These are phyloP conservation scores for Quercus gilva DNA, from an alignment of 306 rosid species.

Conservation along the genomic window DNA sequence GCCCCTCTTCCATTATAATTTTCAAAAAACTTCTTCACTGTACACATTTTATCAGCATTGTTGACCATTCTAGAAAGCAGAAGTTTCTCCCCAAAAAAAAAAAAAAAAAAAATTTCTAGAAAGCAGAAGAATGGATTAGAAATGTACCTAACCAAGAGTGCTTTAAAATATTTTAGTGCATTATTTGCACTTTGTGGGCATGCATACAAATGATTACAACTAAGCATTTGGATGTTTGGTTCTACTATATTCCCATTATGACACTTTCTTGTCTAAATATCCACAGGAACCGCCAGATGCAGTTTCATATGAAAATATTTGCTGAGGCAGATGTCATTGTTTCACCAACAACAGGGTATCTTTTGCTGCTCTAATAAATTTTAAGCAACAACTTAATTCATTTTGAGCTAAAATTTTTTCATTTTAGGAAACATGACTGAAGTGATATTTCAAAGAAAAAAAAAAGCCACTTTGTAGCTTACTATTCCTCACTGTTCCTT, in stretches of 20 bases:
- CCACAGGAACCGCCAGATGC: conserved; percentile 82
- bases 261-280: conserved; percentile 5
- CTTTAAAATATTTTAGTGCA: background rate
- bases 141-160: background rate
- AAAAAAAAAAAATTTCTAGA: background rate
- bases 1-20: too few relatives aligned
- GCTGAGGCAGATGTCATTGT: conserved; percentile 81
- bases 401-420: too few relatives aligned
- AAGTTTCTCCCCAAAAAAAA: background rate
- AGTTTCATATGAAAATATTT: conserved; percentile 71
- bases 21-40: too few relatives aligned
- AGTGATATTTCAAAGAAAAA: too few relatives aligned
- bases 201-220: background rate
- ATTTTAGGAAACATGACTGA: too few relatives aligned
- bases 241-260: background rate
- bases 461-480: background rate
- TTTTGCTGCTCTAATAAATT: background rate
- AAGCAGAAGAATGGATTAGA: background rate
- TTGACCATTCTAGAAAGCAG: background rate
- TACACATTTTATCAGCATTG: too few relatives aligned
- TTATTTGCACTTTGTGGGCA: background rate
- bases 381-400: background rate
- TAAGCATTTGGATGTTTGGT: background rate
- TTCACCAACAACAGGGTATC: conserved; percentile 85
- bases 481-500: background rate